Evolutionary conservation across 208 protist genomes (phyloP).

Genomic region (Acanthamoeba royreba): DNA sequence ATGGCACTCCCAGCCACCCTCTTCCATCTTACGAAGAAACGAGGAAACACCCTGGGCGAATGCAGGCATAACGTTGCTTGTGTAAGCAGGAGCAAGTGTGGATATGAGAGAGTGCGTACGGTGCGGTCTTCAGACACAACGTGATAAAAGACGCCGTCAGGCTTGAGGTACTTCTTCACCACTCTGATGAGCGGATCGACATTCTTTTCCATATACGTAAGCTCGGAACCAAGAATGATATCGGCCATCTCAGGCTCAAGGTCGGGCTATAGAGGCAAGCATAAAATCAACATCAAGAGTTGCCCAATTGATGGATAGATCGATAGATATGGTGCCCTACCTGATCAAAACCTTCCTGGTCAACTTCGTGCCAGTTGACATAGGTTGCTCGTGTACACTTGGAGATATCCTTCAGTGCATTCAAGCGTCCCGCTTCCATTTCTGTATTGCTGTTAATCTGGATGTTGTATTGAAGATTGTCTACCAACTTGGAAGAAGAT

Average conservation of each 20-base stretch:
- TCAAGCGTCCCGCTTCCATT: not conserved
- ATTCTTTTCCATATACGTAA: constrained; percentile 66
- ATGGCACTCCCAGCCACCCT: not conserved
- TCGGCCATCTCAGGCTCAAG: constrained; percentile 54
- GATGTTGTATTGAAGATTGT: constrained; percentile 71
- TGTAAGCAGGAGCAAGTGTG: not conserved
- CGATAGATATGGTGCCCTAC: not conserved
- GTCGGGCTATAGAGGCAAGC: not conserved
- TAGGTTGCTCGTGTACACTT: constrained; percentile 36
- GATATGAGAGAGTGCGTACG: constrained; percentile 23
- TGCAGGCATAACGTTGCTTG: not conserved
- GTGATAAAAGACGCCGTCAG: constrained; percentile 70
- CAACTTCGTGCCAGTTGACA: constrained; percentile 71
- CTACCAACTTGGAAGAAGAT: no score
- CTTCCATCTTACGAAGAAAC: constrained; percentile 7
- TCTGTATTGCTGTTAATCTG: constrained; percentile 53
- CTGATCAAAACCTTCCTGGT: constrained; percentile 18
- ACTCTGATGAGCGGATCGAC: constrained; percentile 62
- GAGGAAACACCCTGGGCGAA: not conserved
- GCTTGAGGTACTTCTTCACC: constrained; percentile 63
- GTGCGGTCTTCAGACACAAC: constrained; percentile 68
- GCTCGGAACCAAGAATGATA: constrained; percentile 70
- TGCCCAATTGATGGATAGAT: no score
- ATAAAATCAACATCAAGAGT: not conserved
- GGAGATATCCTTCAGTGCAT: constrained; percentile 15